Conservation (phyloP, 495 filamentous ascomycete genomes). For the Daldinia caldariorum region DNA sequence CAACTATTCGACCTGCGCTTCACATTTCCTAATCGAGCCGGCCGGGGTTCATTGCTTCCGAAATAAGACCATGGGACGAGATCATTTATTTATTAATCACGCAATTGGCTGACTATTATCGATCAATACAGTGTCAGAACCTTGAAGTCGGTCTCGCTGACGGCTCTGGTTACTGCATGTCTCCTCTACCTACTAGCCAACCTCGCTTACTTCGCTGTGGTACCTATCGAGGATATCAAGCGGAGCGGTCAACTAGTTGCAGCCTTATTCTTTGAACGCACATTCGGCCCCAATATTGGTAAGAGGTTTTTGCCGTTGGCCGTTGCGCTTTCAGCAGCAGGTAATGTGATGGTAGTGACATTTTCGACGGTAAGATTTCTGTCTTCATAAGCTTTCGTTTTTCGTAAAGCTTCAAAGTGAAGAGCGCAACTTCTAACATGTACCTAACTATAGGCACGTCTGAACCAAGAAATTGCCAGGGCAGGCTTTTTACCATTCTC, state of each 20-base stretch:
- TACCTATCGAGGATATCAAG: constrained; percentile 75
- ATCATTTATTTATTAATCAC: not conserved
- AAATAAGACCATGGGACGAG: not conserved
- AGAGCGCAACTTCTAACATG: constrained; percentile 5
- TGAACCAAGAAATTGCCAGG: constrained; percentile 62
- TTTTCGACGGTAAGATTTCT: constrained; percentile 65
- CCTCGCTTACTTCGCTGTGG: constrained; percentile 73
- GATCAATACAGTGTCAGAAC: constrained; percentile 59
- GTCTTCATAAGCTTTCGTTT: not conserved
- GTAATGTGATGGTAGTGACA: constrained; percentile 82
- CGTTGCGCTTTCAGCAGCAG: constrained; percentile 72
- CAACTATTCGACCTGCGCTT: not conserved
- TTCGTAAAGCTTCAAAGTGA: too few relatives aligned
- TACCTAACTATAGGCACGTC: constrained; percentile 64
- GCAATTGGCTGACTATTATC: not conserved
- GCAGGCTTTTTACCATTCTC: constrained; percentile 73
- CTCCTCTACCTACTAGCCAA: constrained; percentile 75
- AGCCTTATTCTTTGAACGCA: constrained; percentile 72
- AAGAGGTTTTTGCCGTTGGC: constrained; percentile 67
- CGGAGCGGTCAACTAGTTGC: constrained; percentile 72
- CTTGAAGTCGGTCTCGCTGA: constrained; percentile 69
- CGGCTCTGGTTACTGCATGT: constrained; percentile 68
- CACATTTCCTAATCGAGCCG: not conserved
- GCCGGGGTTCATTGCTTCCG: not conserved
- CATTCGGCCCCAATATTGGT: constrained; percentile 69